Conservation (phyloP, 2,329 filamentous ascomycete species). For the Phialophora chinensis region DNA sequence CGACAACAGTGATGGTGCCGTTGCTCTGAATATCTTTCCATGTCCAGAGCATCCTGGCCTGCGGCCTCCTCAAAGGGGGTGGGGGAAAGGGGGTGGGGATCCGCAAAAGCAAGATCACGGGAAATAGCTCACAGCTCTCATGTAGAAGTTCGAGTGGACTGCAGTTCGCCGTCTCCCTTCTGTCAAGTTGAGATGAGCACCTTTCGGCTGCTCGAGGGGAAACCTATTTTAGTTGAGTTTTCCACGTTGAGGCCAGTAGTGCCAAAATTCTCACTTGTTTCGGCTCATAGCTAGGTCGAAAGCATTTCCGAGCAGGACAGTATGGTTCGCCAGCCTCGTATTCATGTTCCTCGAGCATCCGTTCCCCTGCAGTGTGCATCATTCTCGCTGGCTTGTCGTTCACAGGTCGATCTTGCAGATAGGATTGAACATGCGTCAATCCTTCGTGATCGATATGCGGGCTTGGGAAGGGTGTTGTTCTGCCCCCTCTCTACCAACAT, state of each 20-base stretch:
- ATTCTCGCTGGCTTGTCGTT: background rate
- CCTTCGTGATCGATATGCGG: background rate
- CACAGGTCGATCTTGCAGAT: background rate
- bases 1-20: background rate
- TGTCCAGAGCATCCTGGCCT: background rate
- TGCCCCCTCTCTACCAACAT: background rate
- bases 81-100: background rate
- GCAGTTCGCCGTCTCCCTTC: background rate
- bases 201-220: background rate
- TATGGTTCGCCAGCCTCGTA: conserved; percentile 5
- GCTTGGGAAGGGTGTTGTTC: background rate
- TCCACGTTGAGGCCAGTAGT: background rate
- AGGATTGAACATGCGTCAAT: background rate
- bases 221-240: background rate
- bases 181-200: background rate
- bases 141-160: background rate
- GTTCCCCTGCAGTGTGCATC: background rate
- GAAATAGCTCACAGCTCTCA: background rate
- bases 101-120: background rate
- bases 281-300: too few relatives aligned
- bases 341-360: conserved; percentile 1
- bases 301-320: background rate
- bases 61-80: background rate
- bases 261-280: background rate
- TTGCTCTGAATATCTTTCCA: background rate